These are phyloP conservation scores for Teratosphaeria pseudoeucalypti DNA, from an alignment of 2,329 filamentous ascomycete species.

Conservation along the genomic window DNA sequence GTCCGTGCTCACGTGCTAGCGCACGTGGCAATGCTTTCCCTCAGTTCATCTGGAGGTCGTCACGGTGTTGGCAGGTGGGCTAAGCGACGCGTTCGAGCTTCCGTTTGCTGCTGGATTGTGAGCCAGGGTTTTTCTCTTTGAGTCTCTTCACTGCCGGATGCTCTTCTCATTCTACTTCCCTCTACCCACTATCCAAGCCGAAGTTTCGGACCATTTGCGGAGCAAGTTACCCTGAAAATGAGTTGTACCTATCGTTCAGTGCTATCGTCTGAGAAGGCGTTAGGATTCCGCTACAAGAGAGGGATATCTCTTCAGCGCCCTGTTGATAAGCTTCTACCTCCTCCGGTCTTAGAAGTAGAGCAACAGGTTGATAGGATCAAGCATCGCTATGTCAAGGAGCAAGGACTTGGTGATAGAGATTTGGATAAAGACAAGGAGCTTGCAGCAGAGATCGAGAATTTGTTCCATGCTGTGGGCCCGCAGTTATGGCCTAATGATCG, in stretches of 20 bases:
- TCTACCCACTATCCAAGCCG: background rate
- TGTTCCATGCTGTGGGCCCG: background rate
- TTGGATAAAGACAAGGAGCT: background rate
- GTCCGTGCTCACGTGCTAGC: too few relatives aligned
- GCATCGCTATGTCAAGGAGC: background rate
- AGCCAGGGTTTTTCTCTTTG: background rate
- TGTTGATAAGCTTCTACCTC: background rate
- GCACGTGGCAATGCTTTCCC: too few relatives aligned
- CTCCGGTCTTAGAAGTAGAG: background rate
- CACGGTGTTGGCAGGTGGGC: background rate
- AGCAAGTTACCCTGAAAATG: too few relatives aligned
- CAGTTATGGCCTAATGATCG: background rate
- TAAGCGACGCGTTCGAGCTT: background rate
- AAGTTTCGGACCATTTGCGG: too few relatives aligned
- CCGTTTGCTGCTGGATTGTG: background rate
- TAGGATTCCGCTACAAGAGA: background rate
- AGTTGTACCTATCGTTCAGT: too few relatives aligned
- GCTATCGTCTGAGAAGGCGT: background rate
- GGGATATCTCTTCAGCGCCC: background rate
- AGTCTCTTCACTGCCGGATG: background rate
- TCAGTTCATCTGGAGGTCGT: background rate
- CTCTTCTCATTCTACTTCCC: background rate
- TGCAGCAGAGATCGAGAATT: background rate
- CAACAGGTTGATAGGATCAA: background rate
- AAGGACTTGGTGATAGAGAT: background rate